These are phyloP conservation scores for Pleurotus cornucopiae DNA, from an alignment of 768 basidiomycete species.

Conservation along the genomic window DNA sequence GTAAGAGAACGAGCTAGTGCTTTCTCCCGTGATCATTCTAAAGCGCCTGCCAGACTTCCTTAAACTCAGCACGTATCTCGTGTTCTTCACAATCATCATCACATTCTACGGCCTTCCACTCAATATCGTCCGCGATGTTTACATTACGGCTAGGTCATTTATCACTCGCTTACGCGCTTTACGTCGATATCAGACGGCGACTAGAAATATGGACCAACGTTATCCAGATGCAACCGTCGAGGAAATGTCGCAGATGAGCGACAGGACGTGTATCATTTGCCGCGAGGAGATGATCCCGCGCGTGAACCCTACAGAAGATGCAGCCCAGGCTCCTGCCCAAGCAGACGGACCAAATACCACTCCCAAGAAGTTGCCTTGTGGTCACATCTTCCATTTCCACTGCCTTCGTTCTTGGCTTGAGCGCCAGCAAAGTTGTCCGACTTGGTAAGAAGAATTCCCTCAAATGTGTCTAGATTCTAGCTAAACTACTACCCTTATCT, in stretches of 20 bases:
- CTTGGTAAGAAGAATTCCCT: conserved; percentile 56
- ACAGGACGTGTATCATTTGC: conserved; percentile 96
- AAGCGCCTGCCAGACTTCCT: conserved; percentile 66
- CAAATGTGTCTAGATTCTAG: conserved; percentile 11
- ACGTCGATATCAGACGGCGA: conserved; percentile 89
- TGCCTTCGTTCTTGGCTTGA: conserved; percentile 98
- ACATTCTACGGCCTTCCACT: conserved; percentile 92
- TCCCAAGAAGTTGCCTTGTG: conserved; percentile 94
- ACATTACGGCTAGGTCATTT: conserved; percentile 92
- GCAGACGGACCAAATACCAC: conserved; percentile 86
- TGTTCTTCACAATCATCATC: conserved; percentile 93
- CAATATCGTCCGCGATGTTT: conserved; percentile 96
- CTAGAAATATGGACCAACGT: conserved; percentile 91
- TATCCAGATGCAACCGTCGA: conserved; percentile 90
- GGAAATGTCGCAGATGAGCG: conserved; percentile 77
- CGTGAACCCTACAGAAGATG: conserved; percentile 9
- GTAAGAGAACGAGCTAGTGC: conserved; percentile 36
- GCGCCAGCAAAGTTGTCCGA: conserved; percentile 97
- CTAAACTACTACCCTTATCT: not conserved
- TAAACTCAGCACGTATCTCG: conserved; percentile 87
- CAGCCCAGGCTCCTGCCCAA: conserved; percentile 21
- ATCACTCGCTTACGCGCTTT: conserved; percentile 82
- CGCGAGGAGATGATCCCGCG: conserved; percentile 82
- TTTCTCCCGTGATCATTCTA: conserved; percentile 10
- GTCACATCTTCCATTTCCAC: conserved; percentile 97